Percentiles rank a stretch among this genome's conserved stretches.
These are phyloP conservation scores for Globisporangium okanoganense DNA, from an alignment of 352 stramenopile species.

Conservation along the genomic window DNA sequence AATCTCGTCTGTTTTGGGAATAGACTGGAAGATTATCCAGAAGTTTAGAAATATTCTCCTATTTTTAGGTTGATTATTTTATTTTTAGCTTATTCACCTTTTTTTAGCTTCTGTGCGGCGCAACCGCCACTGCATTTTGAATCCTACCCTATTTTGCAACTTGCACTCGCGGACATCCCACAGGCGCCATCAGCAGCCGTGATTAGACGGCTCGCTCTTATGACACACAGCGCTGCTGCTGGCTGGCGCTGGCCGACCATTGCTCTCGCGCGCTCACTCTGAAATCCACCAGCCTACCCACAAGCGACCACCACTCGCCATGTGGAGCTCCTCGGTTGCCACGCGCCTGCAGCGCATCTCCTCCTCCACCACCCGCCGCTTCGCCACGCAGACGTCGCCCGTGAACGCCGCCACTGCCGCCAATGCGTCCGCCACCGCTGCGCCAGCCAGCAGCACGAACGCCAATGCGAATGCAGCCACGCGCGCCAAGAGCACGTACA, in stretches of 20 bases:
- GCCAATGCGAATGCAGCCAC: constrained; percentile 7
- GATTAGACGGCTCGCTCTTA: constrained; percentile 7
- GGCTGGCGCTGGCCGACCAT: not conserved
- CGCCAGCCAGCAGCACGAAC: constrained; percentile 1
- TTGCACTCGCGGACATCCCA: not conserved
- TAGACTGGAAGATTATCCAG: no score
- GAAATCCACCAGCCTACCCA: not conserved
- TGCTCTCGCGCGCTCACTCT: constrained; percentile 1
- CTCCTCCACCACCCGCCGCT: not conserved
- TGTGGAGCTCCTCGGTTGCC: constrained; percentile 10
- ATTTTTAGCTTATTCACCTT: not conserved
- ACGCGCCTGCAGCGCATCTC: constrained; percentile 9
- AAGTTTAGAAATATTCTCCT: not conserved
- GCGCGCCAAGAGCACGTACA: constrained; percentile 37
- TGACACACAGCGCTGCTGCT: not conserved
- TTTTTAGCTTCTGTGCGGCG: not conserved
- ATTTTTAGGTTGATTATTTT: no score
- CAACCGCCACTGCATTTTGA: not conserved
- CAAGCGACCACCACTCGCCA: constrained; percentile 3
- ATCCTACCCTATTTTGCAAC: not conserved
- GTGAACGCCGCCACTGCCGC: constrained; percentile 10
- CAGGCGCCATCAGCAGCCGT: constrained; percentile 1
- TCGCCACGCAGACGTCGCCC: constrained; percentile 12
- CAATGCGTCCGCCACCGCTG: constrained; percentile 9
- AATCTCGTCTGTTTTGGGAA: no score